Percentiles rank a stretch among this genome's conserved stretches.
Evolutionary conservation across 441 rosid genomes (phyloP).

Genomic region (Adansonia gregorii): DNA sequence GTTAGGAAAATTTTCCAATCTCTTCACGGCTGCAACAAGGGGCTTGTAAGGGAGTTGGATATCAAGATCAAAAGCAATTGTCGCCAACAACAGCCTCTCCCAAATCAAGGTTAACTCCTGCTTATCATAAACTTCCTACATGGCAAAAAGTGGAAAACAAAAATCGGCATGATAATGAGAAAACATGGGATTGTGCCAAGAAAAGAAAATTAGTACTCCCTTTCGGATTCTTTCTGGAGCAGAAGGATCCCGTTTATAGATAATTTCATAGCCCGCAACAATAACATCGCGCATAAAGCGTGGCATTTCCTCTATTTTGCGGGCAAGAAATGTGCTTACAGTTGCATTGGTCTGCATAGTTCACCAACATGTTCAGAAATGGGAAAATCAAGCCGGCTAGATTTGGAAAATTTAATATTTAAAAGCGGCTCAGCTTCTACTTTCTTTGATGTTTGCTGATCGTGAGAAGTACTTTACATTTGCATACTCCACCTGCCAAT

Average conservation of each 20-base stretch:
- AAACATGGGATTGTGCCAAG: neutral
- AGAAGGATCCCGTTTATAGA: conserved; percentile 56
- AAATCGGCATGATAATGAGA: conserved; percentile 1
- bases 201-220: conserved; percentile 36
- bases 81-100: conserved; percentile 53
- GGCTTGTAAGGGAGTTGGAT: conserved; percentile 68
- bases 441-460: neutral
- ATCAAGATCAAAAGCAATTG: conserved; percentile 59
- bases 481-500: conserved; percentile 52
- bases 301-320: conserved; percentile 68
- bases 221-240: conserved; percentile 54
- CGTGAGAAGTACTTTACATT: neutral
- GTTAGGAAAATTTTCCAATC: conserved; percentile 40
- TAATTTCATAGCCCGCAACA: conserved; percentile 51
- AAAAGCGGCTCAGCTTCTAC: too few relatives aligned
- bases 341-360: conserved; percentile 59
- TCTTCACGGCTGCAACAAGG: conserved; percentile 52
- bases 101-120: conserved; percentile 52
- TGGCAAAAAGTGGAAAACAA: conserved; percentile 17
- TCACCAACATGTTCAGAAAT: neutral
- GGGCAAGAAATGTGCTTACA: conserved; percentile 57
- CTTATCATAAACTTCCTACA: conserved; percentile 56
- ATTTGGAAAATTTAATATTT: neutral
- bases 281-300: conserved; percentile 51
- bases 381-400: neutral